Percentiles rank a stretch among this genome's conserved stretches.
phyloP scores from a whole-genome alignment of 768 basidiomycete genomes.

The Phallus indusiatus region DNA sequence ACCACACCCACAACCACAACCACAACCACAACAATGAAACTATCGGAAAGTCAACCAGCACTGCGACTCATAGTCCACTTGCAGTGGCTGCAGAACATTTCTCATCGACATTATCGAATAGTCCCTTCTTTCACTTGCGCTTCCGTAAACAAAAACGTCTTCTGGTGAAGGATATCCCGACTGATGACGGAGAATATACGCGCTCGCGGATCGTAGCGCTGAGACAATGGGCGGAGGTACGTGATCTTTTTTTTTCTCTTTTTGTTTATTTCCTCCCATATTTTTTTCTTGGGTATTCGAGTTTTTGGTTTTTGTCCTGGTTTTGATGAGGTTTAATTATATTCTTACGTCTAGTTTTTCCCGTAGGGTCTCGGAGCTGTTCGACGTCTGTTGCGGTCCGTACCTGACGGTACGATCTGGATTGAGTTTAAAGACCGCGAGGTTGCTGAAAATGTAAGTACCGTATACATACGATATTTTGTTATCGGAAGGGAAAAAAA shows the following conservation, averaged over 20 bases:
- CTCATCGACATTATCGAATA: neutral
- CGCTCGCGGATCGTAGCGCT: neutral
- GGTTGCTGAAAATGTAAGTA: conserved; percentile 5
- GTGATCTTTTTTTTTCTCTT: too few relatives aligned
- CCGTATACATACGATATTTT: neutral
- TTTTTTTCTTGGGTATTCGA: too few relatives aligned
- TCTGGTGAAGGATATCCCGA: neutral
- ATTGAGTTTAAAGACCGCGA: conserved; percentile 5
- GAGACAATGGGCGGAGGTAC: neutral
- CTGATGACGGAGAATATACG: neutral
- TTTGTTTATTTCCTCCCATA: too few relatives aligned
- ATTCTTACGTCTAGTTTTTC: neutral
- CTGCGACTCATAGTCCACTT: neutral
- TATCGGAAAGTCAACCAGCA: neutral
- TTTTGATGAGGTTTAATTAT: neutral
- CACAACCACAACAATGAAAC: neutral
- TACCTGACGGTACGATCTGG: conserved; percentile 5
- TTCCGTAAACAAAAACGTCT: neutral
- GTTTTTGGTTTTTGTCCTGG: too few relatives aligned
- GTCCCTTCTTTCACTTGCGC: neutral
- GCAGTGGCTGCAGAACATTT: neutral
- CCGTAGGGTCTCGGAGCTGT: conserved; percentile 1
- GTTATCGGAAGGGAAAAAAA: neutral
- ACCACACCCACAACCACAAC: too few relatives aligned
- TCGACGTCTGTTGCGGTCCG: neutral